Base-by-base conservation (phyloP, 2,329 filamentous ascomycete genomes). In the Dichotomopilus funicola region DNA sequence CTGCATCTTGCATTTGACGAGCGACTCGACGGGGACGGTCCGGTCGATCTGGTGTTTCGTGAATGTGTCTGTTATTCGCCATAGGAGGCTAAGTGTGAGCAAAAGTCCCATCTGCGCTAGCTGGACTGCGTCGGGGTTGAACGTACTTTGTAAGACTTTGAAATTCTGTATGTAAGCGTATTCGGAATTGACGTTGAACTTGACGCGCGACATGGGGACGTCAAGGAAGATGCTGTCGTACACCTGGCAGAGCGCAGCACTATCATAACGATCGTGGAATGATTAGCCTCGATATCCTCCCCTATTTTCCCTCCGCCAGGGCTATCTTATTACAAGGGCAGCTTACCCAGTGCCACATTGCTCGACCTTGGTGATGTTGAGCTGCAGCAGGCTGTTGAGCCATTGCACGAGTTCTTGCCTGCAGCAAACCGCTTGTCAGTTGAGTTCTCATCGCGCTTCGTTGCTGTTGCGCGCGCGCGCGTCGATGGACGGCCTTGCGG, bases 1-100 rank as follows among this genome's bases (percentile, higher is more conserved):
- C 80, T 99, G 94, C 92, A 99, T 99, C 79, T 96, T 96, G 80
- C 94, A 99, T 74, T 97, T 99, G 66, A 94, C 83, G 58, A 99
- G 85, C 56, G 81, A 78, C 72, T 96, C 85, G 70, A 97, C 90
- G 57, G 90, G 90, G 65, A 99, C 86, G 34, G 88, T 87, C 71
- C 91, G 91, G 66, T 97, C 91, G 76, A 99, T 81, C 62, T 85
- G 78, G 75, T 97, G 91, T 72, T 88, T 88, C 60, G 85, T 79
- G 70, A 97, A 97, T 62, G 82, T 80, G 72, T 91, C 92, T 91
- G 48, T 33, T 5, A 12, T 12, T 2, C 3, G 19, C 19, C 19
- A 3, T 27, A 27, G 40, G 47, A 8, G 7, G 19, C 27, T 34
- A 2, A n/a, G 5, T 51, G 50, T 45, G 9, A 54, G 55, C 43